Evolutionary conservation across 2,329 filamentous ascomycete genomes (phyloP).

Genomic region (Xylogone sp.): DNA sequence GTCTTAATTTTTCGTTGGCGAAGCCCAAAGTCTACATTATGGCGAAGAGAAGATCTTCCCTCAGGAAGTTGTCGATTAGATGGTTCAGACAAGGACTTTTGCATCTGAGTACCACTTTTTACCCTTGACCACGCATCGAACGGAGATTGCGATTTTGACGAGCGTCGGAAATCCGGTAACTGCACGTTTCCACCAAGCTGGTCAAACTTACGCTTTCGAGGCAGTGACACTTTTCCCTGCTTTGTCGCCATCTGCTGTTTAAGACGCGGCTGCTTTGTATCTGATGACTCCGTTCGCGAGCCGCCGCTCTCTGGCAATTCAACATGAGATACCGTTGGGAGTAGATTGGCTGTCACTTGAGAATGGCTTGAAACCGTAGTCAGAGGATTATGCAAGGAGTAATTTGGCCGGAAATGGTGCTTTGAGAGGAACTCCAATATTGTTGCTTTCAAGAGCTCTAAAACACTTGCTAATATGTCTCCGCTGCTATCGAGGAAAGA

Average conservation of each 20-base stretch:
- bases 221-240: neutral
- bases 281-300: too few species aligned
- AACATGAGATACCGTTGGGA: neutral
- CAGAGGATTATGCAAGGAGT: neutral
- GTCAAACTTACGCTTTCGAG: constrained; percentile 1
- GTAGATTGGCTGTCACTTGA: neutral
- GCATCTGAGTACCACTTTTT: constrained; percentile 26
- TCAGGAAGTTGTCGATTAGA: neutral
- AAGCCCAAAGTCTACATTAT: neutral
- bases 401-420: constrained; percentile 52
- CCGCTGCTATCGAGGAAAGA: constrained; percentile 42
- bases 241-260: too few species aligned
- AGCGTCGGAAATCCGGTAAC: constrained; percentile 17
- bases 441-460: constrained; percentile 65
- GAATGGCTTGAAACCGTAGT: neutral
- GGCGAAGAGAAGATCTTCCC: neutral
- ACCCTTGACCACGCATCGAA: constrained; percentile 35
- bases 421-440: constrained; percentile 71
- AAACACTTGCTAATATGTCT: constrained; percentile 42
- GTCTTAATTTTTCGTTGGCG: neutral
- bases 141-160: constrained; percentile 20
- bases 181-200: constrained; percentile 18
- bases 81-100: neutral
- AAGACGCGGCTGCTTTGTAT: too few species aligned
- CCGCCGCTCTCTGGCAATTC: neutral